A percentile compares a stretch with the other conserved stretches of the same genome.
Conservation (phyloP, 179 eudicot genomes). For the Amaranthus tricolor region DNA sequence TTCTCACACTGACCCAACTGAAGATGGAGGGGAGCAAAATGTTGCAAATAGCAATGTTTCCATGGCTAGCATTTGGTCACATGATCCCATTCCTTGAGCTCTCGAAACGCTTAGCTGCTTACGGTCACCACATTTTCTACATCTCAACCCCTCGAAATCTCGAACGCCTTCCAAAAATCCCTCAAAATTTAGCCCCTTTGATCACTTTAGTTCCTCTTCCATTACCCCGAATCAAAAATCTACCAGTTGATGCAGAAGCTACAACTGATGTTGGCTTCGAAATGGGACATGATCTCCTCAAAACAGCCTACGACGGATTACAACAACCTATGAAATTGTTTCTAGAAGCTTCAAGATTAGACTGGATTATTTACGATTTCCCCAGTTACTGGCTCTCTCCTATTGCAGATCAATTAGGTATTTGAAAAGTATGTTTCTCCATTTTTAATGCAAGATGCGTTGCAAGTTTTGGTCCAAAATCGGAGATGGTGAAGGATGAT, state of each 20-base stretch:
- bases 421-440: conserved; percentile 20
- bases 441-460: conserved; percentile 20
- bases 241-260: conserved; percentile 33
- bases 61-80: conserved; percentile 33
- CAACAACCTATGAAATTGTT: conserved; percentile 22
- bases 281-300: conserved; percentile 12
- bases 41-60: background rate
- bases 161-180: conserved; percentile 30
- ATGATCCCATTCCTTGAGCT: conserved; percentile 26
- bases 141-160: conserved; percentile 34
- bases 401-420: conserved; percentile 18
- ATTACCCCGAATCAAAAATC: conserved; percentile 14
- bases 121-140: conserved; percentile 17
- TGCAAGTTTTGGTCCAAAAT: conserved; percentile 9
- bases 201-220: conserved; percentile 27
- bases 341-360: conserved; percentile 17
- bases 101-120: conserved; percentile 2
- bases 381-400: conserved; percentile 29
- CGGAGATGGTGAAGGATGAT: background rate
- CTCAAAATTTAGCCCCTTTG: conserved; percentile 12
- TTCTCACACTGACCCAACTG: no score
- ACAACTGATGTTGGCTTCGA: conserved; percentile 26
- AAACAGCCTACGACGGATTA: conserved; percentile 31
- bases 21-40: background rate
- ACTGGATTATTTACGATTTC: conserved; percentile 43